Evolutionary conservation across 1,284 basidiomycete species (phyloP).

Genomic region (Laetiporus sulphureus): DNA sequence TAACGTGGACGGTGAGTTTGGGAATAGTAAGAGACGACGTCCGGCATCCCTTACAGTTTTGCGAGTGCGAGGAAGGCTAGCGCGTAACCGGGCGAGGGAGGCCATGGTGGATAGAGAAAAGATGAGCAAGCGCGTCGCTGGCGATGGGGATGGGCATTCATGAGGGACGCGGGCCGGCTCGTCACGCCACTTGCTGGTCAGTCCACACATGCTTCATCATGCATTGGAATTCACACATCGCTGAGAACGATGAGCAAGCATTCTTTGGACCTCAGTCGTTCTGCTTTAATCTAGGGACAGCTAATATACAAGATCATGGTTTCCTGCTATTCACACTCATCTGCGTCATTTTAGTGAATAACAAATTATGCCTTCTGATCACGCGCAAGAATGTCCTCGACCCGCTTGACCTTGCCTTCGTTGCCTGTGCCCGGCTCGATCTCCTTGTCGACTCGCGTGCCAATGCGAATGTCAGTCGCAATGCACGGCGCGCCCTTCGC

Average conservation of each 20-base stretch:
- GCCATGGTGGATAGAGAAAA: conserved; percentile 21
- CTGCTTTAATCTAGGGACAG: too few relatives aligned
- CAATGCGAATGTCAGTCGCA: conserved; percentile 89
- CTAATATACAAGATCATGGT: too few relatives aligned
- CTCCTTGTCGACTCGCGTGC: conserved; percentile 74
- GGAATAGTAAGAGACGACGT: not conserved
- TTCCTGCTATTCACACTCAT: too few relatives aligned
- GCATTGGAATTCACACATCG: conserved; percentile 1
- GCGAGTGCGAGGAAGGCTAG: conserved; percentile 22
- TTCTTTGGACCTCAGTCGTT: too few relatives aligned
- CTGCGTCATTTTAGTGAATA: too few relatives aligned
- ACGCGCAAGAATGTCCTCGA: conserved; percentile 64
- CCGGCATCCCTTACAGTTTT: conserved; percentile 19
- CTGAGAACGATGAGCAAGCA: conserved; percentile 1
- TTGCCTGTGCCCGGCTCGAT: conserved; percentile 67
- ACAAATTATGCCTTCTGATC: conserved; percentile 21
- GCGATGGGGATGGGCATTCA: conserved; percentile 11
- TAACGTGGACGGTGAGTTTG: conserved; percentile 4
- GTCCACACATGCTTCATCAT: conserved; percentile 1
- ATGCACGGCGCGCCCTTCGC: conserved; percentile 65
- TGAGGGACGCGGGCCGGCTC: conserved; percentile 16
- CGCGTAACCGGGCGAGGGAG: conserved; percentile 26
- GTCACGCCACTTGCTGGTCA: conserved; percentile 17
- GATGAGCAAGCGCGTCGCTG: conserved; percentile 15
- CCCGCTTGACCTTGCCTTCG: conserved; percentile 69